Conservation (phyloP, 1,284 basidiomycete genomes). For the Sporisorium exsertum region DNA sequence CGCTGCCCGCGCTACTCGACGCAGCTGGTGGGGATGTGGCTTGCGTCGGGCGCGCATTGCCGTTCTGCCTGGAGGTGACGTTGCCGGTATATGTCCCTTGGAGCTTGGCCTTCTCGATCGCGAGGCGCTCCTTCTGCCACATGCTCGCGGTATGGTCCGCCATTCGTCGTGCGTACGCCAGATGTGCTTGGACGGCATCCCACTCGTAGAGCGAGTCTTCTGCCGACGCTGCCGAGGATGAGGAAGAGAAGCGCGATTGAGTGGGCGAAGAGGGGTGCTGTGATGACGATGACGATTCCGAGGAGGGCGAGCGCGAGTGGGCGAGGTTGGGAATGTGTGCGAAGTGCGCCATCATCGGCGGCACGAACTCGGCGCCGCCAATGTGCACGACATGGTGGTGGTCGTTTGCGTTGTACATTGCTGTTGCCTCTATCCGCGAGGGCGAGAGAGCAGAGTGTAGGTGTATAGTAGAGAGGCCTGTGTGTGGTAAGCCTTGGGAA, state of each 20-base stretch:
- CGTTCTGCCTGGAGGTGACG: slow-evolving; percentile 35
- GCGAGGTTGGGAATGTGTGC: slow-evolving; percentile 20
- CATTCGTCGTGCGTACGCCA: slow-evolving; percentile 35
- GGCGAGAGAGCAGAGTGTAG: neutral
- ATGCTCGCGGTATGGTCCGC: slow-evolving; percentile 36
- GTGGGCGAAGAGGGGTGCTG: slow-evolving; percentile 16
- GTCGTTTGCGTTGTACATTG: slow-evolving; percentile 26
- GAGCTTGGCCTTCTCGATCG: slow-evolving; percentile 49
- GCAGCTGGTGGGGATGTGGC: neutral
- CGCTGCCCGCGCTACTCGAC: neutral
- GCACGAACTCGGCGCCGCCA: slow-evolving; percentile 38
- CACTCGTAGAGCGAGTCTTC: slow-evolving; percentile 25
- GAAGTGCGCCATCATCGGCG: slow-evolving; percentile 43
- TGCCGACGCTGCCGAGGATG: slow-evolving; percentile 20
- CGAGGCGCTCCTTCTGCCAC: slow-evolving; percentile 48
- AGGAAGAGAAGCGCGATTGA: slow-evolving; percentile 34
- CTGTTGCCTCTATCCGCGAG: neutral
- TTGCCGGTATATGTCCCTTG: slow-evolving; percentile 45
- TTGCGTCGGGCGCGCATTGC: slow-evolving; percentile 27
- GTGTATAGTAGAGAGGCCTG: neutral
- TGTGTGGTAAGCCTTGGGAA: neutral
- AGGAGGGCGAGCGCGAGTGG: slow-evolving; percentile 29
- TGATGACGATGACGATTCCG: slow-evolving; percentile 30
- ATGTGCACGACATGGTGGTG: slow-evolving; percentile 39
- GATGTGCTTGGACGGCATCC: slow-evolving; percentile 40